A percentile compares a stretch with the other conserved stretches of the same genome.
phyloP scores from a whole-genome alignment of 2,329 filamentous ascomycete species.

The Lachnellula cervina region DNA sequence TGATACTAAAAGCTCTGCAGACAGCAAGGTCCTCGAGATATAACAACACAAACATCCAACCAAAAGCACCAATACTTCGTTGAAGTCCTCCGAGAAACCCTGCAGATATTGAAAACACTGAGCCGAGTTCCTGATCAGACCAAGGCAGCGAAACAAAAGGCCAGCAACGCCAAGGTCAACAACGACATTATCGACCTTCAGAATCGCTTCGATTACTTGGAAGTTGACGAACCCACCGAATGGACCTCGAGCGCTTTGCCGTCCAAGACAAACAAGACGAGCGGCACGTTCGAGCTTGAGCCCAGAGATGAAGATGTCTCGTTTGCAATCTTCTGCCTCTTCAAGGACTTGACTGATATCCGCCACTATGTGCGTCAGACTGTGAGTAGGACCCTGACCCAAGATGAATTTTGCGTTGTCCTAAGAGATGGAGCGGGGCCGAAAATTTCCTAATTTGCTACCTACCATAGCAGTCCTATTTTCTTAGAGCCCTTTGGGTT shows the following conservation, averaged over 20 bases:
- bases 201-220: background rate
- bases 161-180: background rate
- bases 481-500: too few relatives aligned
- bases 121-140: background rate
- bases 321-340: background rate
- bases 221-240: background rate
- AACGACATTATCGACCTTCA: background rate
- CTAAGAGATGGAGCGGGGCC: too few relatives aligned
- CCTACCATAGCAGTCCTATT: background rate
- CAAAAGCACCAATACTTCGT: background rate
- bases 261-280: background rate
- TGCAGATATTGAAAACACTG: background rate
- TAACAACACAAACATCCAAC: background rate
- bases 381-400: background rate
- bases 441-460: too few relatives aligned
- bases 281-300: background rate
- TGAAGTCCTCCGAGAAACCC: background rate
- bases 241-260: background rate
- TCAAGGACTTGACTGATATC: constrained; percentile 3
- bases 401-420: too few relatives aligned
- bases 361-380: constrained; percentile 2
- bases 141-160: background rate
- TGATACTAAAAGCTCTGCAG: too few relatives aligned
- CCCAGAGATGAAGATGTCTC: background rate
- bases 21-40: background rate